Percentiles rank a stretch among this genome's conserved stretches.
phyloP scores from a whole-genome alignment of 768 basidiomycete species.

The Tylopilus vinaceipallidus region DNA sequence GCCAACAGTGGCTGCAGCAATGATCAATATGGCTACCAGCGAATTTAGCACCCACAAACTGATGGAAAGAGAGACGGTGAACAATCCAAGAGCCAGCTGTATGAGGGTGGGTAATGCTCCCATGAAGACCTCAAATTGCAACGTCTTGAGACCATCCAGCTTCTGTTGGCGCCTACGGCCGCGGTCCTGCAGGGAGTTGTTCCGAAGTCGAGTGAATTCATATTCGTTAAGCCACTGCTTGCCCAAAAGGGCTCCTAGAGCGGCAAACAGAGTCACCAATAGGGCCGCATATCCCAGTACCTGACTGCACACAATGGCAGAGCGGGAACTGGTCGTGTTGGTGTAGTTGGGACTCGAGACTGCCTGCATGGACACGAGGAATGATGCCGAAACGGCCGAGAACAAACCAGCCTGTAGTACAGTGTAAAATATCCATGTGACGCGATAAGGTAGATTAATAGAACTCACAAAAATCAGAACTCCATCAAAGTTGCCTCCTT shows the following conservation, averaged over 20 bases:
- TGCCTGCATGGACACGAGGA: slow-evolving; percentile 37
- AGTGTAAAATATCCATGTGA: neutral
- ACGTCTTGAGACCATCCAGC: slow-evolving; percentile 14
- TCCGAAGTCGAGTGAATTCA: slow-evolving; percentile 10
- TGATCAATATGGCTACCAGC: slow-evolving; percentile 9
- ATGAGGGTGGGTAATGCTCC: slow-evolving; percentile 15
- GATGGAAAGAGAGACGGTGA: slow-evolving; percentile 14
- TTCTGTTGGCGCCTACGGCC: slow-evolving; percentile 15
- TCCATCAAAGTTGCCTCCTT: neutral
- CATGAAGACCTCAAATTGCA: slow-evolving; percentile 18
- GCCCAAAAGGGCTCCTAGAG: slow-evolving; percentile 20
- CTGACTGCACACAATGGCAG: slow-evolving; percentile 14
- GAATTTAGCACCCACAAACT: slow-evolving; percentile 14
- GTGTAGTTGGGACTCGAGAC: slow-evolving; percentile 31
- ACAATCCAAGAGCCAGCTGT: slow-evolving; percentile 23
- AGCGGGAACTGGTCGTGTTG: slow-evolving; percentile 22
- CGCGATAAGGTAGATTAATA: neutral
- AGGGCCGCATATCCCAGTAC: slow-evolving; percentile 21
- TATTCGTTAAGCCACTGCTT: slow-evolving; percentile 16
- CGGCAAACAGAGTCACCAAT: slow-evolving; percentile 21
- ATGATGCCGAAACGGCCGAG: slow-evolving; percentile 38
- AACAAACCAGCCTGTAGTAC: slow-evolving; percentile 39
- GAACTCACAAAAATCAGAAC: slow-evolving; percentile 3
- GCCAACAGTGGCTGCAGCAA: slow-evolving; percentile 9
- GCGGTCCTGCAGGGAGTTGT: slow-evolving; percentile 12